These are phyloP conservation scores for Tolypocladium nubicola DNA, from an alignment of 2,329 filamentous ascomycete species.

Conservation along the genomic window DNA sequence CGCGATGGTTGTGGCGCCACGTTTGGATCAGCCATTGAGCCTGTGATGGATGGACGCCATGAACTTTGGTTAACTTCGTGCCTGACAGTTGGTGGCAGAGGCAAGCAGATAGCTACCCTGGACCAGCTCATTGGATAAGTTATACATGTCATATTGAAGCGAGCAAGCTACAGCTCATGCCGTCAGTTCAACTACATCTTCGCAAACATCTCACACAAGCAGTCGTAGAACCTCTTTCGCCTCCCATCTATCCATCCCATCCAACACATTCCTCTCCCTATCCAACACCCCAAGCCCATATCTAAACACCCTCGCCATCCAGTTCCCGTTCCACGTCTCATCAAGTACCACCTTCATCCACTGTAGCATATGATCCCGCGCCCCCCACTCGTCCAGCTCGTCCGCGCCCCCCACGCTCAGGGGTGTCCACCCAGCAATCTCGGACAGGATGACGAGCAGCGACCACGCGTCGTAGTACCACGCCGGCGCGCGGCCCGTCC, in stretches of 20 bases:
- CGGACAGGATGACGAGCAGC: no score
- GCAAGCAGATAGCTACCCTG: not conserved
- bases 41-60: not conserved
- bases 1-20: not conserved
- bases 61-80: not conserved
- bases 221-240: not conserved
- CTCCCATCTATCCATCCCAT: not conserved
- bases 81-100: no score
- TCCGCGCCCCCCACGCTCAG: no score
- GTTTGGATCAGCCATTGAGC: not conserved
- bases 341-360: not conserved
- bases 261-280: not conserved
- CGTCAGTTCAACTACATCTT: no score
- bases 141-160: not conserved
- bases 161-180: no score
- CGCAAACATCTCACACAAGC: not conserved
- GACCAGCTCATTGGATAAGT: not conserved
- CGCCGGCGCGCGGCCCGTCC: no score
- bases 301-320: not conserved
- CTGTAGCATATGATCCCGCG: not conserved
- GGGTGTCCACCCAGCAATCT: no score
- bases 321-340: not conserved
- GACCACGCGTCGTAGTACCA: no score
- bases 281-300: not conserved
- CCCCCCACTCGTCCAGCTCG: no score